These are phyloP conservation scores for Alternaria arborescens DNA, from an alignment of 2,329 filamentous ascomycete genomes.

Conservation along the genomic window DNA sequence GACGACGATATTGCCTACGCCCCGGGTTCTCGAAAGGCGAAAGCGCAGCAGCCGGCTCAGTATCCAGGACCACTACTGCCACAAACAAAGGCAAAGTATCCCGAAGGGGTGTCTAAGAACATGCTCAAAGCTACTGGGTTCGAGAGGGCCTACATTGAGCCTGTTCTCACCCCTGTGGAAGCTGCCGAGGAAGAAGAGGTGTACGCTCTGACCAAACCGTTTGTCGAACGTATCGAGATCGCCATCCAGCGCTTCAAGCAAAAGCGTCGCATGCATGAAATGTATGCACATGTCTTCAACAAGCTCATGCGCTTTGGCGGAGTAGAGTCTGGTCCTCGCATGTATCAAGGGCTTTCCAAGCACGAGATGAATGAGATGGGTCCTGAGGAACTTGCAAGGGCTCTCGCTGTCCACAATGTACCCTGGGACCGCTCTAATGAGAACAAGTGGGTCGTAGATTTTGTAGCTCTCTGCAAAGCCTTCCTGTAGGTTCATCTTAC, in stretches of 20 bases:
- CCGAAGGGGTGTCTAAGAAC: constrained; percentile 52
- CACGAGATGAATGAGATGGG: constrained; percentile 70
- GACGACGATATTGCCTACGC: constrained; percentile 44
- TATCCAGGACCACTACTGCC: constrained; percentile 34
- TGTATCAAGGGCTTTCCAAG: constrained; percentile 70
- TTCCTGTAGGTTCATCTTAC: constrained; percentile 70
- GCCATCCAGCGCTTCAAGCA: constrained; percentile 84
- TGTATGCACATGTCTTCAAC: constrained; percentile 72
- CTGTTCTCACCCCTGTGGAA: constrained; percentile 77
- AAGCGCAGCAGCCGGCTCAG: constrained; percentile 29
- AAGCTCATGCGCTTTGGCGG: constrained; percentile 87
- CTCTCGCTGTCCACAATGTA: constrained; percentile 70
- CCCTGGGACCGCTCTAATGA: constrained; percentile 58
- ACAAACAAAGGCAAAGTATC: constrained; percentile 41
- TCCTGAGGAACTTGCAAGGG: constrained; percentile 69
- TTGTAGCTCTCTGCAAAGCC: constrained; percentile 76
- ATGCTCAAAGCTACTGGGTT: constrained; percentile 58
- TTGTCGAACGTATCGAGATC: constrained; percentile 77
- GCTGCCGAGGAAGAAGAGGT: constrained; percentile 71
- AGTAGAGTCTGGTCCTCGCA: constrained; percentile 68
- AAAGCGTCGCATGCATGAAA: constrained; percentile 75
- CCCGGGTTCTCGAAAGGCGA: constrained; percentile 20
- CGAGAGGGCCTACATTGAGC: constrained; percentile 79
- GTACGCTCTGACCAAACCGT: constrained; percentile 65
- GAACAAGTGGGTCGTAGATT: constrained; percentile 80